Percentiles rank a stretch among this genome's conserved stretches.
phyloP scores from a whole-genome alignment of 176 grass and related monocot genomes.

The Elymus sibiricus region DNA sequence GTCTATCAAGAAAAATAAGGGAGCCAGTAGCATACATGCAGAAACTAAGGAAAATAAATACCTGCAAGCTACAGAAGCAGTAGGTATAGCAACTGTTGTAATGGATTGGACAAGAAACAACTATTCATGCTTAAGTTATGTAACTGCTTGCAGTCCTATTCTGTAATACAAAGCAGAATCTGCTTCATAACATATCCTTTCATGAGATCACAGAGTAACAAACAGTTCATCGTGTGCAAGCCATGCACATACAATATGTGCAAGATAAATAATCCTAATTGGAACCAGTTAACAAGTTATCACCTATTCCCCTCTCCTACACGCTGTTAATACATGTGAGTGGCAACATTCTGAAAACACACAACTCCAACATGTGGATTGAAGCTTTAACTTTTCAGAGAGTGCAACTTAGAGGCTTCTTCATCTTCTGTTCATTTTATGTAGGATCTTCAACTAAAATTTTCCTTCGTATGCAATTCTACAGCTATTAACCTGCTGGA shows the following conservation, averaged over 20 bases:
- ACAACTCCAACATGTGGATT: background rate
- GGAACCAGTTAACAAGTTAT: background rate
- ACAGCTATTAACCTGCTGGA: conserved; percentile 43
- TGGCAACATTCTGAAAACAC: background rate
- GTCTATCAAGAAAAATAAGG: background rate
- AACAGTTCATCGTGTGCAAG: background rate
- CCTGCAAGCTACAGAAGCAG: too few relatives aligned
- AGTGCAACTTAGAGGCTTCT: too few relatives aligned
- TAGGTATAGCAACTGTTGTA: too few relatives aligned
- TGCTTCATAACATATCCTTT: background rate
- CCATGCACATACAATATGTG: background rate
- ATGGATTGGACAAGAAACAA: too few relatives aligned
- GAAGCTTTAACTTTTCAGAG: too few relatives aligned
- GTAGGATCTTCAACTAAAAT: background rate
- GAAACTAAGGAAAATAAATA: too few relatives aligned
- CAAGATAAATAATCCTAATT: background rate
- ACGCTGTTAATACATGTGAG: background rate
- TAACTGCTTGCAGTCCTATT: too few relatives aligned
- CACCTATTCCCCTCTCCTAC: background rate
- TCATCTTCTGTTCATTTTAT: background rate
- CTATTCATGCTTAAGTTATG: too few relatives aligned
- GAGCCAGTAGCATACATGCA: too few relatives aligned
- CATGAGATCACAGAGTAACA: background rate
- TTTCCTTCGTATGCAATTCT: background rate
- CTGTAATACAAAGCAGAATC: too few relatives aligned